Base-by-base conservation (phyloP, 202 grass and related monocot species). In the Eragrostis tef region DNA sequence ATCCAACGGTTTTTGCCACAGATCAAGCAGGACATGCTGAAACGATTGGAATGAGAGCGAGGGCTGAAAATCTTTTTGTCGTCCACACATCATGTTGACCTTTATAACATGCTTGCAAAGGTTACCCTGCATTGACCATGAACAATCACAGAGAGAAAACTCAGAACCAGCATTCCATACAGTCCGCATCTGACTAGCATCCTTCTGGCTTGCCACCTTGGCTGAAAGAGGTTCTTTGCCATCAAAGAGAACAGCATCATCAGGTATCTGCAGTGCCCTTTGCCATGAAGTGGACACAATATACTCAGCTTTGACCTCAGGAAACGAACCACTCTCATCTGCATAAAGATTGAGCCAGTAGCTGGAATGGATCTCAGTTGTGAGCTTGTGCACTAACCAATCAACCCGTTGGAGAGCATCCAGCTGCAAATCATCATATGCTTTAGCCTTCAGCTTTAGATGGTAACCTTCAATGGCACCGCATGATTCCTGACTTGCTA, bases 81-180 rank as follows among this genome's bases (percentile, higher is more conserved):
- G 9, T 27, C 58, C 71, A 56, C 67, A 91, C 19, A 94, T 72
- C 86, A 94, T 89, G 57, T 94, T 93, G 52, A 94, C 92, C 84
- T 98, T 98, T 82, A 97, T 86, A 27, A 93, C 36, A 67, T 97
- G 94, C 68, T 94, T 97, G 87, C 94, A 97, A 71, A 97, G 78
- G 86, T 97, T 97, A 44, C 90, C 94, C 76, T 91, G 86, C 88
- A 94, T 89, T 50, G 94, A 90, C 94, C 94, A 98, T 6, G 73
- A 85, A 74, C 94, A 94, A 78, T 89, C 79, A 8, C 92, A 97
- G 1, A 93, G 19, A 66, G 94, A 90, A 73, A 97, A 97, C 77
- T 97, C 94, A 68, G 90, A 92, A 11, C 94, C 89, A 27, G 84
- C 72, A 81, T 92, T 97, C 94, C 89, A 94, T 29, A 97, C 71